A percentile compares a stretch with the other conserved stretches of the same genome.
Evolutionary conservation across 352 stramenopile species (phyloP).

Genomic region (Phytophthora lateralis): DNA sequence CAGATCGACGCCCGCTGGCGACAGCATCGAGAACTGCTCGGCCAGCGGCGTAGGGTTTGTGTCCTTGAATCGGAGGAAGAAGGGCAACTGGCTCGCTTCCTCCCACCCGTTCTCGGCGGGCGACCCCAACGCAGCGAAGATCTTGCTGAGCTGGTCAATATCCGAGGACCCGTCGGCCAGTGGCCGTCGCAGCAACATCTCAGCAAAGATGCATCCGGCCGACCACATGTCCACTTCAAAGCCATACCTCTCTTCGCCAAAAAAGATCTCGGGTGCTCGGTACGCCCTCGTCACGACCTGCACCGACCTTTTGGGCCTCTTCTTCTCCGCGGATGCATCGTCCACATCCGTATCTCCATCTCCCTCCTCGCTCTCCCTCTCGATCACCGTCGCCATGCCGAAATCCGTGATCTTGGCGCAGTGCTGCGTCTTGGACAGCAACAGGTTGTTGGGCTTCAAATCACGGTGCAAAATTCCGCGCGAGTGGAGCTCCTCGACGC

Average conservation of each 20-base stretch:
- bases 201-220: constrained; percentile 79
- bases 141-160: constrained; percentile 81
- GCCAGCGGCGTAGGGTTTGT: constrained; percentile 61
- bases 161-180: constrained; percentile 75
- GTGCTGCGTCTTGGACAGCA: constrained; percentile 50
- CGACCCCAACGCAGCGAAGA: constrained; percentile 70
- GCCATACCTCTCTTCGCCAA: constrained; percentile 68
- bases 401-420: constrained; percentile 84
- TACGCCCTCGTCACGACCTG: constrained; percentile 82
- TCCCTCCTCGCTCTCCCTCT: constrained; percentile 9
- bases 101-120: constrained; percentile 69
- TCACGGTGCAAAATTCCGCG: constrained; percentile 75
- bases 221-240: constrained; percentile 79
- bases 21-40: constrained; percentile 69
- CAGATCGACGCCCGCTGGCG: constrained; percentile 54
- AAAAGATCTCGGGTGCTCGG: constrained; percentile 78
- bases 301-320: constrained; percentile 53
- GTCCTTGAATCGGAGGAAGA: constrained; percentile 77
- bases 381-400: constrained; percentile 66
- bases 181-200: constrained; percentile 66
- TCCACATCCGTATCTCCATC: constrained; percentile 23
- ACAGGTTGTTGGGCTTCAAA: constrained; percentile 84
- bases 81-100: constrained; percentile 59
- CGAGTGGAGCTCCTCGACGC: constrained; percentile 63
- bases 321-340: constrained; percentile 1